These are phyloP conservation scores for Claviceps sorghi DNA, from an alignment of 2,329 filamentous ascomycete genomes.

Conservation along the genomic window DNA sequence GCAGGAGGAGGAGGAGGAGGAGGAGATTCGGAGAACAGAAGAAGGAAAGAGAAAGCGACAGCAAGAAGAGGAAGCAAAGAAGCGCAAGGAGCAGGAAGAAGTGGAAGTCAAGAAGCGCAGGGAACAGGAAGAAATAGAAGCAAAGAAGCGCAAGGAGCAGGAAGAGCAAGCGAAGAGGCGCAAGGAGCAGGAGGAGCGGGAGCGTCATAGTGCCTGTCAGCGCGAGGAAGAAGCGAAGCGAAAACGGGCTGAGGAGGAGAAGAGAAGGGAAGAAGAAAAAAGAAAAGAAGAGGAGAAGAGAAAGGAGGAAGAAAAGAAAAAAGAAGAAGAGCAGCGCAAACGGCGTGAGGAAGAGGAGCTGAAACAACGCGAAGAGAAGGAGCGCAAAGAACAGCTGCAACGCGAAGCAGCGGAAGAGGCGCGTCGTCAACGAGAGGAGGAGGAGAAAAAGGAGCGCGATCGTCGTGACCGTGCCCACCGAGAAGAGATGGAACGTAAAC, in stretches of 20 bases:
- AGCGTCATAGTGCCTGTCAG: constrained; percentile 19
- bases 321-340: constrained; percentile 23
- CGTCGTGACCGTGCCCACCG: constrained; percentile 28
- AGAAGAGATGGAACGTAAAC: constrained; percentile 33
- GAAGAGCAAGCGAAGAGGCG: too few species aligned
- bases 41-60: constrained; percentile 16
- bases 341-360: constrained; percentile 31
- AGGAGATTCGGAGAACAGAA: constrained; percentile 17
- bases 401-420: constrained; percentile 35
- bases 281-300: constrained; percentile 27
- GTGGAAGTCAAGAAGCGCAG: constrained; percentile 16
- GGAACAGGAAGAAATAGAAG: constrained; percentile 21
- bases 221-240: constrained; percentile 23
- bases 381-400: constrained; percentile 29
- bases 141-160: constrained; percentile 15
- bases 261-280: constrained; percentile 19
- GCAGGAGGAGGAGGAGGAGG: constrained; percentile 17
- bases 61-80: constrained; percentile 23
- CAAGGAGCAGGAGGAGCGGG: too few species aligned
- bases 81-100: constrained; percentile 20
- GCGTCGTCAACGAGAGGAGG: constrained; percentile 35
- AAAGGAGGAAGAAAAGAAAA: constrained; percentile 32
- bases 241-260: constrained; percentile 24
- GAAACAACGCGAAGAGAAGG: constrained; percentile 32
- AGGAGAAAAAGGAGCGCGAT: constrained; percentile 36